Evolutionary conservation across 192 early-diverging fungal species (phyloP), one percentile per base, ranked within the genome.

Genomic region (Rhizophagus sp.): DNA sequence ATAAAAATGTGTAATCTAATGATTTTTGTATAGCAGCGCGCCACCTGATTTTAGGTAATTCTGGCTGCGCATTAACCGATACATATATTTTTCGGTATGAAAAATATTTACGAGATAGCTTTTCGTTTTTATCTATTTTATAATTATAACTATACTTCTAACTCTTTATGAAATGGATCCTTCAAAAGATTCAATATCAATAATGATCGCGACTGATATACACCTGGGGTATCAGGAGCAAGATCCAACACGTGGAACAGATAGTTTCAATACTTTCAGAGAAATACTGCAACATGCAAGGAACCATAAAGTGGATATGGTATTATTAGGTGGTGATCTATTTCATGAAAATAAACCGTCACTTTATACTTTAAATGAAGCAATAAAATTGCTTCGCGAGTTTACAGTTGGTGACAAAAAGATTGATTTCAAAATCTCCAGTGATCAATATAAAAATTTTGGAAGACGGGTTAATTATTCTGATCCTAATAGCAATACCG

Each of bases 341-440:
- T 99, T 97, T 85, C 96, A 99, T 85, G 96, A 97, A 75, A 98
- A 97, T 87, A 91, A 91, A 78, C 97, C 97, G 9, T 95, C 96
- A 44, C 88, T 94, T 15, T 90, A 92, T 62, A 88, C 90, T 39
- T 80, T 96, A 73, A 88, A 95, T 82, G 86, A 83, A 33, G 91
- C 95, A 1, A 89, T 95, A 77, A 82, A 85, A 9, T 78, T 98
- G 22, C 79, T 99, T 47, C 85, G 94, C 6, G 64, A 85, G 39
- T 88, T 91, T 79, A 92, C 92, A 61, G 78, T 94, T 76, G 95
- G 95, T 17, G 89, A 91, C 73, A 85, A 87, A 34, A 88, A 92
- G 3, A 91, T 92, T 69, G 78, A 84, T 10, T 75, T 98, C 17
- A 89, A 93, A 78, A 91, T 95, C 47, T 83, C 95, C n/a, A 95